Evolutionary conservation across 2,329 filamentous ascomycete species (phyloP).

Genomic region (Akanthomyces uredinophilus): DNA sequence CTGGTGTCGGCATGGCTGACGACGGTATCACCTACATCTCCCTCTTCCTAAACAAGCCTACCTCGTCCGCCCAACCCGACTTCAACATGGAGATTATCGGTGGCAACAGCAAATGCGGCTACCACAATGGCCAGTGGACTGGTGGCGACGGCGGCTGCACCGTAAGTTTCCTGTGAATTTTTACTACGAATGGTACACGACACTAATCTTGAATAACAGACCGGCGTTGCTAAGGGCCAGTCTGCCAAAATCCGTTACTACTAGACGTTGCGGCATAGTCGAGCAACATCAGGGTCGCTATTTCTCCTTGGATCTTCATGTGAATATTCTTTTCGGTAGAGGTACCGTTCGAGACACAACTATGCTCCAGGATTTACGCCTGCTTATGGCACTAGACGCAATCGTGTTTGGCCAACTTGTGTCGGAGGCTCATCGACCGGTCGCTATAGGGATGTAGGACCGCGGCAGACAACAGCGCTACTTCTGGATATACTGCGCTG

Average conservation of each 20-base stretch:
- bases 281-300: constrained; percentile 18
- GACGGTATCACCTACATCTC: constrained; percentile 70
- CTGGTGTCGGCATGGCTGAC: constrained; percentile 69
- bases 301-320: constrained; percentile 24
- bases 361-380: not conserved
- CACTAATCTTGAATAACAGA: constrained; percentile 31
- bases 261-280: constrained; percentile 19
- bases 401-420: not conserved
- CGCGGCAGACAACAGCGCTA: not conserved
- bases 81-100: constrained; percentile 76
- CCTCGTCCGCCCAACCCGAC: constrained; percentile 62
- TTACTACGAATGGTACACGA: not conserved
- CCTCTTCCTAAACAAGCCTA: constrained; percentile 79
- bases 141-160: constrained; percentile 66
- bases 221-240: constrained; percentile 36
- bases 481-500: constrained; percentile 15
- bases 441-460: not conserved
- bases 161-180: constrained; percentile 50
- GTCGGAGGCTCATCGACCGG: not conserved
- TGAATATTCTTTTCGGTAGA: constrained; percentile 13
- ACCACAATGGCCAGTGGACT: constrained; percentile 58
- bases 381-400: not conserved
- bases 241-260: constrained; percentile 42
- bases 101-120: constrained; percentile 58
- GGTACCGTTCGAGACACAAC: not conserved